phyloP scores from a whole-genome alignment of 306 rosid species.

The Lathyrus aphaca region DNA sequence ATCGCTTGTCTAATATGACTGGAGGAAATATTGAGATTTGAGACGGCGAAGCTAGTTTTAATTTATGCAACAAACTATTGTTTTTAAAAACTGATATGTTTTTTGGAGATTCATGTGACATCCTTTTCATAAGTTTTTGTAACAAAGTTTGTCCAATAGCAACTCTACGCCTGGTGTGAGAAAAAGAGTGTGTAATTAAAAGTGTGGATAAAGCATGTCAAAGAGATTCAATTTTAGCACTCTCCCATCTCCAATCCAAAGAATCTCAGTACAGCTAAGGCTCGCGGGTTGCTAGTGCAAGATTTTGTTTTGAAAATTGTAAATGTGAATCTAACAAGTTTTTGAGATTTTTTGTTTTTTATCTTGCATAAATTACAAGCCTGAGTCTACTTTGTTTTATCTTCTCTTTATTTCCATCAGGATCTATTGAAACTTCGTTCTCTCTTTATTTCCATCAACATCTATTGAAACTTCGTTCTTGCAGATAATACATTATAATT shows the following conservation, averaged over 20 bases:
- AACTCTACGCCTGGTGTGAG: not conserved
- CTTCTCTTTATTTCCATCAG: conserved; percentile 18
- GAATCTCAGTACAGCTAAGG: not conserved
- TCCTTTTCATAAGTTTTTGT: not conserved
- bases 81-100: not conserved
- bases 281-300: not conserved
- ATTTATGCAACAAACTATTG: not conserved
- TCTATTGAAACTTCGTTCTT: conserved; percentile 19
- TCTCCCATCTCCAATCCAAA: not conserved
- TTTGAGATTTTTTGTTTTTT: not conserved
- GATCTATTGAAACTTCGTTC: conserved; percentile 20
- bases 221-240: not conserved
- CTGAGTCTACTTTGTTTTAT: not conserved
- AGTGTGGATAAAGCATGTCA: not conserved
- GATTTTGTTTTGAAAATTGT: not conserved
- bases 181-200: not conserved
- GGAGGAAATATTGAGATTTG: not conserved
- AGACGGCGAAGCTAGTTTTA: not conserved
- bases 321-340: not conserved
- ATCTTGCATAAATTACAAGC: not conserved
- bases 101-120: not conserved
- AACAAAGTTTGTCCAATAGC: not conserved
- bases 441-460: conserved; percentile 10
- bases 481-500: not conserved
- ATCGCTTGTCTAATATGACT: not conserved